Conservation (phyloP, 148 eudicot genomes). For the Fagopyrum tataricum region DNA sequence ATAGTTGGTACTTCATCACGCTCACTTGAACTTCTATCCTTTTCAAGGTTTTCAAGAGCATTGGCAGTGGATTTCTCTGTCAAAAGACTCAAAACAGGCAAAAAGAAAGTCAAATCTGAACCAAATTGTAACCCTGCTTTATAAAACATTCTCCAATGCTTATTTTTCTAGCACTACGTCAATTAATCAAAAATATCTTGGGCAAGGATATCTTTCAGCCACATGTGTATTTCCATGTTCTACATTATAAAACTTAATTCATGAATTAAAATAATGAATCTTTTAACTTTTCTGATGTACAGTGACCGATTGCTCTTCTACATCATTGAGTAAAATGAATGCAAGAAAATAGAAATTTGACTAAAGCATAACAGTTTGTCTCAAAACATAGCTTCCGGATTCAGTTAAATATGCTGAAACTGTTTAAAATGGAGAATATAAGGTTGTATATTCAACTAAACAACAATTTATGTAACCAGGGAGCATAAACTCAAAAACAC, state of each 20-base stretch:
- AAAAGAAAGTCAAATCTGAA: not conserved
- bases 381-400: not conserved
- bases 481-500: not conserved
- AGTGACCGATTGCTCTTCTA: not conserved
- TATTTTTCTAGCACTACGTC: not conserved
- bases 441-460: not conserved
- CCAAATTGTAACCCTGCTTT: not conserved
- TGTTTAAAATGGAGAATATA: not conserved
- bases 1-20: not conserved
- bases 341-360: not conserved
- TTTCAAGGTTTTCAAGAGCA: conserved; percentile 1
- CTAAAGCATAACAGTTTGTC: not conserved
- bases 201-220: not conserved
- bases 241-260: not conserved
- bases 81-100: not conserved
- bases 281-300: not conserved
- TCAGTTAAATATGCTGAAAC: not conserved
- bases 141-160: not conserved
- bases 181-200: not conserved
- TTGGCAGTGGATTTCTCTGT: conserved; percentile 5
- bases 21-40: not conserved
- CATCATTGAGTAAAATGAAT: not conserved
- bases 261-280: not conserved
- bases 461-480: not conserved
- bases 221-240: not conserved